Base-by-base conservation (phyloP, 805 yeast species). In the Kodamaea fukazawae region DNA sequence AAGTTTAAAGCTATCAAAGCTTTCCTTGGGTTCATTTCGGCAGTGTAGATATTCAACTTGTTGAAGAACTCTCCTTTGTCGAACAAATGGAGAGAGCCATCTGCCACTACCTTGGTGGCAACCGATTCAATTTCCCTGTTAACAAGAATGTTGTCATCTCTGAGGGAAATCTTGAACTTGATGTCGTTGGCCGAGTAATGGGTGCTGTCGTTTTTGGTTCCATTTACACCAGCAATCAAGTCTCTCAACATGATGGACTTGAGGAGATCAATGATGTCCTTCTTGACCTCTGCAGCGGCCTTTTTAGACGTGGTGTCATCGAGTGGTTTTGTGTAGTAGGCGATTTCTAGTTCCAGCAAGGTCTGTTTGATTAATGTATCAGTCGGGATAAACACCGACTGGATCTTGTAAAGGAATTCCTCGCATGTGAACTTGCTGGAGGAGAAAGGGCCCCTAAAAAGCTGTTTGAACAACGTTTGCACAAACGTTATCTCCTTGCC, bases 1-100 rank as follows among this genome's bases (percentile, higher is more conserved):
- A 78, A 79, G 43, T 79, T 70, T 43, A 65, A 47, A 1, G 72
- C 71, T 46, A 48, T 61, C 22, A 70, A 54, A 4, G 66, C 58
- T 40, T 61, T 67, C 14, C 67, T 43, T 1, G 73, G 69, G 3
- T 52, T 54, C 51, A 69, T 51, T 1, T 49, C 50, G 4, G 51
- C 61, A 7, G 50, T 32, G 2, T 55, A 45, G 4, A 61, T 42
- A 4, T 48, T 49, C 36, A 64, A 40, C 2, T 38, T 49, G 3
- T 37, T 25, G 20, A 60, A 60, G 41, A 61, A 62, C 4, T 48
- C 31, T 6, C 43, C 16, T 14, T 41, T 18, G 16, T 54, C 58
- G 38, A 69, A 60, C 1, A 63, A 34, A 43, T 69, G 71, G 1
- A 69, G 35, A 0, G 62, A 53, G 5, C 70, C 72, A 49, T 69